A percentile compares a stretch with the other conserved stretches of the same genome.
Conservation (phyloP, 1,139 yeast species). For the Candida buenavistaensis region DNA sequence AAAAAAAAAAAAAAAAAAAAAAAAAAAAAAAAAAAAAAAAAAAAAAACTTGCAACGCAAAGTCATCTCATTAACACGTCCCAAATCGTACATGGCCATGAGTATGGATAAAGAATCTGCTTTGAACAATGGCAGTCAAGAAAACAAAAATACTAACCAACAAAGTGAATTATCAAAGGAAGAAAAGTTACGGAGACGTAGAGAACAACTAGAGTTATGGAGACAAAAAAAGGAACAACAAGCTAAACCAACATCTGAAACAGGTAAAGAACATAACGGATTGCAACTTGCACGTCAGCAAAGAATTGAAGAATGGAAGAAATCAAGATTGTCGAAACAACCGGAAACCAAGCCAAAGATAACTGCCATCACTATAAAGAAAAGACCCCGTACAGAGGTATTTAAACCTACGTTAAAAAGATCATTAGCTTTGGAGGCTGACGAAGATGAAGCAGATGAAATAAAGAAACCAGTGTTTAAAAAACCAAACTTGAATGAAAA, state of each 20-base stretch:
- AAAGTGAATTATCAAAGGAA: slow-evolving; percentile 22
- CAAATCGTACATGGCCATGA: slow-evolving; percentile 5
- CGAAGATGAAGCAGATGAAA: slow-evolving; percentile 22
- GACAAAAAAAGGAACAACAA: slow-evolving; percentile 34
- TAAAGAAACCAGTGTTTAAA: slow-evolving; percentile 23
- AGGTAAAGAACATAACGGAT: slow-evolving; percentile 15
- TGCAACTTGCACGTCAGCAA: slow-evolving; percentile 24
- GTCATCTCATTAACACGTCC: not conserved
- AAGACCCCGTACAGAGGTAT: not conserved
- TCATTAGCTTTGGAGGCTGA: slow-evolving; percentile 17
- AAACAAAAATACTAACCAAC: slow-evolving; percentile 12
- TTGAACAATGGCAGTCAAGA: slow-evolving; percentile 3
- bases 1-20: slow-evolving; percentile 1
- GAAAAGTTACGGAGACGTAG: slow-evolving; percentile 38
- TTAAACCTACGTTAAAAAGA: slow-evolving; percentile 6
- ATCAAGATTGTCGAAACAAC: slow-evolving; percentile 20
- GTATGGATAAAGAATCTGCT: slow-evolving; percentile 4
- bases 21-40: not conserved
- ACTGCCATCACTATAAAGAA: slow-evolving; percentile 4
- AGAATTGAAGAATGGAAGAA: slow-evolving; percentile 44
- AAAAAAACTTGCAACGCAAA: not conserved
- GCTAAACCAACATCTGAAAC: not conserved
- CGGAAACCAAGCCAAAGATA: slow-evolving; percentile 8
- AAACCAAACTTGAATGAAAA: slow-evolving; percentile 19
- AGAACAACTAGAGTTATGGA: slow-evolving; percentile 44